phyloP scores from a whole-genome alignment of 1,284 basidiomycete species.

The Ganoderma sp. region DNA sequence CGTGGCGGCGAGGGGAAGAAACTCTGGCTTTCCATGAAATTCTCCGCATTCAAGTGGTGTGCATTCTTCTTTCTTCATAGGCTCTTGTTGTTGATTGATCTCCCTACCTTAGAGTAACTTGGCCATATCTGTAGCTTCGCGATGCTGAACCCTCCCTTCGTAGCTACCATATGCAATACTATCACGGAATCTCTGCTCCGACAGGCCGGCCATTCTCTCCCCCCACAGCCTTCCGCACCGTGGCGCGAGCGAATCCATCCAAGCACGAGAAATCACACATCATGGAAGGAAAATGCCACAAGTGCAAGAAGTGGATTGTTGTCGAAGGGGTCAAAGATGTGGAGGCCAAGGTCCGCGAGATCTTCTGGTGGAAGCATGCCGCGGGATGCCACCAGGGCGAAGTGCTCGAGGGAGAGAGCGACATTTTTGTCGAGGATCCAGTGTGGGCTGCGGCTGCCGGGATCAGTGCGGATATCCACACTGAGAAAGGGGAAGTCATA shows the following conservation, averaged over 20 bases:
- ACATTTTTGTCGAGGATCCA: constrained; percentile 56
- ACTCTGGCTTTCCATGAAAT: constrained; percentile 79
- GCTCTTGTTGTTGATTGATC: neutral
- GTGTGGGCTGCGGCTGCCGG: constrained; percentile 23
- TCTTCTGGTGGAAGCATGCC: constrained; percentile 86
- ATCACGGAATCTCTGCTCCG: constrained; percentile 70
- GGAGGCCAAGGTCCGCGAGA: constrained; percentile 75
- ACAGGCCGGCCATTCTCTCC: constrained; percentile 77
- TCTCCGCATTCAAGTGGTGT: constrained; percentile 81
- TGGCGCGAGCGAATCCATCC: constrained; percentile 49
- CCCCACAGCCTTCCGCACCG: constrained; percentile 64
- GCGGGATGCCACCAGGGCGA: constrained; percentile 69
- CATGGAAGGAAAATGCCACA: constrained; percentile 77
- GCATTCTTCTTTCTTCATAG: constrained; percentile 14
- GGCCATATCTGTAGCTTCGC: neutral
- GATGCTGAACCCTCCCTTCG: neutral
- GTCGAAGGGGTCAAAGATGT: constrained; percentile 75
- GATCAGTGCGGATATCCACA: constrained; percentile 17
- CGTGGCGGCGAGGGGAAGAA: constrained; percentile 70
- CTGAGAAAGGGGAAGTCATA: neutral
- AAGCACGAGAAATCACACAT: constrained; percentile 66
- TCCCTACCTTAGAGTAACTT: neutral
- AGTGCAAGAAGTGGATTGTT: constrained; percentile 71
- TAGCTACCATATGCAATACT: constrained; percentile 82
- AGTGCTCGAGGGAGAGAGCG: constrained; percentile 57